These are phyloP conservation scores for Leptographium galeiforme DNA, from an alignment of 2,329 filamentous ascomycete species.

Conservation along the genomic window DNA sequence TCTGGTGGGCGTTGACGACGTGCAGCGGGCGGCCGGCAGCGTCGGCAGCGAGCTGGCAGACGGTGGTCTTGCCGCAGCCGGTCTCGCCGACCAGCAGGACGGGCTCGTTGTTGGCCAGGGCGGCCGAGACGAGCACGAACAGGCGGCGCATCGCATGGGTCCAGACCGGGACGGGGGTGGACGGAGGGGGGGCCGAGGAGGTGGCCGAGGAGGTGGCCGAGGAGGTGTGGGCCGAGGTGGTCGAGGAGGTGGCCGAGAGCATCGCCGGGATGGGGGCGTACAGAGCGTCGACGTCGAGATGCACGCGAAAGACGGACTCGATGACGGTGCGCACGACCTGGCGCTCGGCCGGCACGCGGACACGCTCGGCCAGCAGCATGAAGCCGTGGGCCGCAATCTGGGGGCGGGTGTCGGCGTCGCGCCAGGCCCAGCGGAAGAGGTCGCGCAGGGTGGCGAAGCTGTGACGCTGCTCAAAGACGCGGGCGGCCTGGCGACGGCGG, in stretches of 20 bases:
- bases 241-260: not conserved
- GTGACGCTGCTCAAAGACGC: conserved; percentile 92
- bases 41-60: conserved; percentile 83
- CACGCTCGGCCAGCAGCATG: conserved; percentile 89
- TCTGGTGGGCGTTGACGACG: conserved; percentile 95
- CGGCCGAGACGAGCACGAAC: conserved; percentile 77
- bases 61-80: conserved; percentile 93
- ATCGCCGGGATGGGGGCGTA: conserved; percentile 41
- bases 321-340: conserved; percentile 75
- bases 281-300: conserved; percentile 58
- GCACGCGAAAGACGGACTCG: conserved; percentile 79
- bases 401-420: conserved; percentile 72
- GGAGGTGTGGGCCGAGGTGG: not conserved
- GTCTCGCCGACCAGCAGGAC: conserved; percentile 93
- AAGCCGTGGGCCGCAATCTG: conserved; percentile 86
- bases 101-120: conserved; percentile 80
- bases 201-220: not conserved
- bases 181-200: not conserved
- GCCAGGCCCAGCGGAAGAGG: conserved; percentile 85
- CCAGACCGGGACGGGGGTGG: conserved; percentile 47
- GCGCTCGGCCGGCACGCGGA: conserved; percentile 81
- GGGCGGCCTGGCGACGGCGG: conserved; percentile 72
- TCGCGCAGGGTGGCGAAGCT: conserved; percentile 94
- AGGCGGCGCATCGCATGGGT: conserved; percentile 87
- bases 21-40: conserved; percentile 63